Conservation (phyloP, 768 basidiomycete genomes). For the Phanerodontia chrysosporium region DNA sequence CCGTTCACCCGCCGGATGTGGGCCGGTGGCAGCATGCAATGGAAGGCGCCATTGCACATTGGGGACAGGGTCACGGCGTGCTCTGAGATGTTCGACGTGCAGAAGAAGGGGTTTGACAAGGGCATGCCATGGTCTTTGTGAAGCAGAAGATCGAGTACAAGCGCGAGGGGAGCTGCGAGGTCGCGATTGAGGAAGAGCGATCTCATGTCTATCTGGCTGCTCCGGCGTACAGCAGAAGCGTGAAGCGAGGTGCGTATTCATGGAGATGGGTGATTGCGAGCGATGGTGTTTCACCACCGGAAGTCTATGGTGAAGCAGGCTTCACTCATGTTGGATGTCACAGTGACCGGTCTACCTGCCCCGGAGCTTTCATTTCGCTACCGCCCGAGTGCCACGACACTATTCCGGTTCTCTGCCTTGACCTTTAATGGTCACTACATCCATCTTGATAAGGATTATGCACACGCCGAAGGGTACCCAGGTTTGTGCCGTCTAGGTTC, state of each 20-base stretch:
- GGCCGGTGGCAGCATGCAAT: conserved; percentile 67
- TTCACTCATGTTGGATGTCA: not conserved
- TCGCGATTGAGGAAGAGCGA: conserved; percentile 58
- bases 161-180: conserved; percentile 37
- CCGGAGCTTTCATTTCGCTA: conserved; percentile 63
- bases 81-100: conserved; percentile 45
- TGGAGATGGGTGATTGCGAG: not conserved
- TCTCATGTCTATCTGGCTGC: conserved; percentile 60
- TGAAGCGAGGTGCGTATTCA: conserved; percentile 40
- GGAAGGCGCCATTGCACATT: conserved; percentile 52
- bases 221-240: conserved; percentile 26
- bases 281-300: conserved; percentile 1
- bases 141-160: conserved; percentile 56
- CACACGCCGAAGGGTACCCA: conserved; percentile 68
- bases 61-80: conserved; percentile 49
- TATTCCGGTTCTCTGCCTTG: conserved; percentile 84
- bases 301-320: not conserved
- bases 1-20: conserved; percentile 82
- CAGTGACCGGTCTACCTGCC: conserved; percentile 49
- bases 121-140: conserved; percentile 72
- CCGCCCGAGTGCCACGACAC: conserved; percentile 61
- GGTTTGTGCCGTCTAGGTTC: conserved; percentile 35
- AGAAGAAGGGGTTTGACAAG: conserved; percentile 61
- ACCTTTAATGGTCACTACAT: conserved; percentile 86
- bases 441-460: conserved; percentile 76